Conservation (phyloP, 257 asterid species). For the Schizonepeta tenuifolia region DNA sequence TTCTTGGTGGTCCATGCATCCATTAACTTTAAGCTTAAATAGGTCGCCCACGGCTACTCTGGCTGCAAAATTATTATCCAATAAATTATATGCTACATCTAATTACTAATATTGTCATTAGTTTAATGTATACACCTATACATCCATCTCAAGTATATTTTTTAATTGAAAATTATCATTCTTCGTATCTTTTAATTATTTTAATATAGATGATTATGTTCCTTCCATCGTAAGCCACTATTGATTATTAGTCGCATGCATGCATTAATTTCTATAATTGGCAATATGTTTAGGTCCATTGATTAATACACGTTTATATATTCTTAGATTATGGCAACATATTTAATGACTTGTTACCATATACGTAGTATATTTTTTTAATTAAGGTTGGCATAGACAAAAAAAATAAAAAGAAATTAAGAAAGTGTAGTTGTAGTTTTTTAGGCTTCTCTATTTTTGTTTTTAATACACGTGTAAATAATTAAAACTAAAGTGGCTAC, state of each 20-base stretch:
- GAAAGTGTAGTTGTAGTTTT: too few species aligned
- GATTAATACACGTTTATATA: not conserved
- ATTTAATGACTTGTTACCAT: not conserved
- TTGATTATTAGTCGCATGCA: too few species aligned
- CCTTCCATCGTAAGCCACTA: not conserved
- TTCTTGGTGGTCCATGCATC: constrained; percentile 36
- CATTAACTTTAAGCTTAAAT: constrained; percentile 4
- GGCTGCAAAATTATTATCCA: not conserved
- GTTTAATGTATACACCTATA: too few species aligned
- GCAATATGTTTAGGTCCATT: not conserved
- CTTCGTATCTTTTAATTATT: too few species aligned
- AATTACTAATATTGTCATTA: not conserved
- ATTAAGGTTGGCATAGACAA: too few species aligned
- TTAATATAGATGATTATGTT: too few species aligned
- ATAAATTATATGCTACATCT: not conserved
- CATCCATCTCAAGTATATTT: too few species aligned
- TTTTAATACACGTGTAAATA: not conserved
- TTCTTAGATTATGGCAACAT: not conserved
- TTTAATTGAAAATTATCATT: too few species aligned
- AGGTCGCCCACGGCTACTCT: constrained; percentile 17
- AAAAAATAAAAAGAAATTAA: too few species aligned
- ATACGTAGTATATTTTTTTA: too few species aligned
- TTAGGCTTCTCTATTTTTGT: not conserved
- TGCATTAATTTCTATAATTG: not conserved
- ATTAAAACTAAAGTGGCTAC: not conserved